Conservation (phyloP, 805 yeast species). For the Wickerhamomyces mucosus region DNA sequence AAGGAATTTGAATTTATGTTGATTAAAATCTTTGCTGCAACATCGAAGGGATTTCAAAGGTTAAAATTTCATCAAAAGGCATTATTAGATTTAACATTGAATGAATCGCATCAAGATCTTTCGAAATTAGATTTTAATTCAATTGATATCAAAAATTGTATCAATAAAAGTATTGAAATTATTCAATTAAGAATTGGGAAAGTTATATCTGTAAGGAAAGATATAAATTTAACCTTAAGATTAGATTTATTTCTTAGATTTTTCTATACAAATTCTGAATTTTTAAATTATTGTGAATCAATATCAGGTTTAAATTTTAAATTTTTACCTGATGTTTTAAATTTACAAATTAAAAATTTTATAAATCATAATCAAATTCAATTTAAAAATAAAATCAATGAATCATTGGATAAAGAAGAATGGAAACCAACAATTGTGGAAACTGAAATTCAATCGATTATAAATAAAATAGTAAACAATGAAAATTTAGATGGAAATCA, state of each 20-base stretch:
- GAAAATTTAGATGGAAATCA: slow-evolving; percentile 34
- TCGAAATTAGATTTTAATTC: slow-evolving; percentile 31
- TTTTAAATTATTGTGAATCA: slow-evolving; percentile 75
- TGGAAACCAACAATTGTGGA: slow-evolving; percentile 74
- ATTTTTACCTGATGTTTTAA: slow-evolving; percentile 58
- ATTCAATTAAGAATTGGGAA: slow-evolving; percentile 73
- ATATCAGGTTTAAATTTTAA: slow-evolving; percentile 54
- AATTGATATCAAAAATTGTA: slow-evolving; percentile 56
- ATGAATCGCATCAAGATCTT: slow-evolving; percentile 7
- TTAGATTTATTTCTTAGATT: slow-evolving; percentile 57
- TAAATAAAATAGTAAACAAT: slow-evolving; percentile 42
- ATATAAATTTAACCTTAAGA: slow-evolving; percentile 49
- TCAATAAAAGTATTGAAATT: slow-evolving; percentile 57
- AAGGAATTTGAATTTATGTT: slow-evolving; percentile 70
- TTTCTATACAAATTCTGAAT: slow-evolving; percentile 56
- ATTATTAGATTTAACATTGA: slow-evolving; percentile 60
- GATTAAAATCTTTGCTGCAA: slow-evolving; percentile 44
- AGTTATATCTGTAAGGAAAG: slow-evolving; percentile 68
- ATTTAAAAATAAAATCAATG: slow-evolving; percentile 35
- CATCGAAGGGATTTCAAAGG: slow-evolving; percentile 67
- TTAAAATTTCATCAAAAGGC: slow-evolving; percentile 72
- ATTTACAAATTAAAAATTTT: slow-evolving; percentile 56
- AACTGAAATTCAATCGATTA: slow-evolving; percentile 34
- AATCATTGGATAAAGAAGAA: slow-evolving; percentile 51
- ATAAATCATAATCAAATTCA: slow-evolving; percentile 44